Evolutionary conservation across 2,329 filamentous ascomycete genomes (phyloP).

Genomic region (Hymenoscyphus repandus): DNA sequence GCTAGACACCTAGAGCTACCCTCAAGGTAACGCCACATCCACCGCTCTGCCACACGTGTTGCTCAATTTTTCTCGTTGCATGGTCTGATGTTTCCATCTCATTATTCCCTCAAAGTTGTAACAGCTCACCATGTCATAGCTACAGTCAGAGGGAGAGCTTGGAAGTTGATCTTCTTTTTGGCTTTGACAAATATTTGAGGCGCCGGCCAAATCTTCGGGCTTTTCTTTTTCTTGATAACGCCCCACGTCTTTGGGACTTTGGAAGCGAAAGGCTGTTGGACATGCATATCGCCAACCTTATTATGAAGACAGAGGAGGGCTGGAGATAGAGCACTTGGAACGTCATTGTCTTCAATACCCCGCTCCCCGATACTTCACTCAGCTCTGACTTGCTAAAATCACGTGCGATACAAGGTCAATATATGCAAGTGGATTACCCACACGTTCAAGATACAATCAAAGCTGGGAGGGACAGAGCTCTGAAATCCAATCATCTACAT

Average conservation of each 20-base stretch:
- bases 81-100: slow-evolving; percentile 9
- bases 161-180: slow-evolving; percentile 1
- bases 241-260: slow-evolving; percentile 23
- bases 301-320: too few species aligned
- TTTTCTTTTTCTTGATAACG: slow-evolving; percentile 22
- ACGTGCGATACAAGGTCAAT: too few species aligned
- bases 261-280: too few species aligned
- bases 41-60: slow-evolving; percentile 21
- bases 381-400: background rate
- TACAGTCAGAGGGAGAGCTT: background rate
- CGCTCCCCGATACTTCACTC: too few species aligned
- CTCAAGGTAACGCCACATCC: slow-evolving; percentile 6
- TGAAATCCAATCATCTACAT: too few species aligned
- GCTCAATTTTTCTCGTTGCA: slow-evolving; percentile 16
- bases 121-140: slow-evolving; percentile 11
- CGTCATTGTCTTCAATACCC: background rate
- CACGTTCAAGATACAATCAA: too few species aligned
- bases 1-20: background rate
- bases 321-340: too few species aligned
- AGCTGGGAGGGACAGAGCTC: too few species aligned
- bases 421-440: too few species aligned
- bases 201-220: slow-evolving; percentile 22
- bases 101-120: background rate
- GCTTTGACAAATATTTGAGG: slow-evolving; percentile 19
- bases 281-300: too few species aligned